A percentile compares a stretch with the other conserved stretches of the same genome.
These are phyloP conservation scores for Boletus subcaerulescens DNA, from an alignment of 768 basidiomycete species.

Conservation along the genomic window DNA sequence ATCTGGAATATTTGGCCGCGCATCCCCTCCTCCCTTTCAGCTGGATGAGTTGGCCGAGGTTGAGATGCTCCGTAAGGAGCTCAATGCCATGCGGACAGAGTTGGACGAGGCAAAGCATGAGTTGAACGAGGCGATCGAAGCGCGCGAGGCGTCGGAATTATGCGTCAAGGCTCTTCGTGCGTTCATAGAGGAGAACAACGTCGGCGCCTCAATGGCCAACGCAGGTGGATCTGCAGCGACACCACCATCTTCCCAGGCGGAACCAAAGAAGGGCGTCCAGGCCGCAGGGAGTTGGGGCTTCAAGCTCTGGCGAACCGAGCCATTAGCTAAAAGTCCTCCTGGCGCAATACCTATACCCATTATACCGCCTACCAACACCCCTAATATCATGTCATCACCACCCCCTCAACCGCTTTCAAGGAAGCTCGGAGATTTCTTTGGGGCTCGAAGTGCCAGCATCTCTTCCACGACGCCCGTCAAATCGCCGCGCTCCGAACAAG, in stretches of 20 bases:
- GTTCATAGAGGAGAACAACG: constrained; percentile 74
- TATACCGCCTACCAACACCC: constrained; percentile 14
- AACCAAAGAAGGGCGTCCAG: constrained; percentile 31
- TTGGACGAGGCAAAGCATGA: constrained; percentile 65
- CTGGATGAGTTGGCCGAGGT: constrained; percentile 42
- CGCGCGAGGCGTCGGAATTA: constrained; percentile 80
- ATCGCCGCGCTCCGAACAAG: constrained; percentile 25
- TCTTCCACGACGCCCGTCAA: constrained; percentile 40
- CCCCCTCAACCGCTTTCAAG: constrained; percentile 50
- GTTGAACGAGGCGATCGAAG: constrained; percentile 75
- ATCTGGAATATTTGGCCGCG: constrained; percentile 53
- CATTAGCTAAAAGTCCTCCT: constrained; percentile 26
- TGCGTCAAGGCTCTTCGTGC: constrained; percentile 80
- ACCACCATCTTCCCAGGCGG: constrained; percentile 25
- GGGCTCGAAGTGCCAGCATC: constrained; percentile 47
- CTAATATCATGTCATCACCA: constrained; percentile 21
- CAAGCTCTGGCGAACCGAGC: constrained; percentile 60
- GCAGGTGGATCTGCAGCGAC: constrained; percentile 13
- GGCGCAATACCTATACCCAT: constrained; percentile 31
- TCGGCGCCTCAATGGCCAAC: constrained; percentile 39
- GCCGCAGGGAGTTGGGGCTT: constrained; percentile 58
- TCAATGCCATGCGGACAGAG: constrained; percentile 53
- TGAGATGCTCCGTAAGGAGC: constrained; percentile 58
- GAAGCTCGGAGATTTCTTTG: constrained; percentile 73
- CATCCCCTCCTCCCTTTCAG: constrained; percentile 40